Percentiles rank a stretch among this genome's conserved stretches.
Conservation (phyloP, 2,329 filamentous ascomycete species). For the Calonectria honghensis region DNA sequence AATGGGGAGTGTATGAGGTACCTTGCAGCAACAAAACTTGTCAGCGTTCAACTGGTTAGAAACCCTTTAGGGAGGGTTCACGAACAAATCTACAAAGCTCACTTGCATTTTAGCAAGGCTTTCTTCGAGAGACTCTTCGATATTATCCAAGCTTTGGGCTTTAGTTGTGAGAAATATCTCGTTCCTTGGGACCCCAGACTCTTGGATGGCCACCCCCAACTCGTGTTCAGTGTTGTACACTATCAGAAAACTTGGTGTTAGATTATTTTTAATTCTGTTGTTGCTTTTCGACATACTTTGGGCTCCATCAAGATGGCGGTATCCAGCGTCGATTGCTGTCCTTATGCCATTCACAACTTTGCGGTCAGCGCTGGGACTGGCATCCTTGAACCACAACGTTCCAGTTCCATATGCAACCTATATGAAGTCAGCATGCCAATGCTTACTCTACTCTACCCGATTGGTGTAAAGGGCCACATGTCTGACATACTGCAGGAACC, state of each 20-base stretch:
- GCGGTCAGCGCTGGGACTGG: not conserved
- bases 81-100: not conserved
- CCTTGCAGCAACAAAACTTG: not conserved
- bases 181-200: conserved; percentile 19
- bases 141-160: conserved; percentile 1
- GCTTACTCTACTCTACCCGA: not conserved
- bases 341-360: conserved; percentile 16
- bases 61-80: not conserved
- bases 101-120: not conserved
- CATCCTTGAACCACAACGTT: conserved; percentile 19
- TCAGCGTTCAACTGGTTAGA: not conserved
- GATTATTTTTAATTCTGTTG: not conserved
- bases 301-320: conserved; percentile 38
- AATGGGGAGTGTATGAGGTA: conserved; percentile 18
- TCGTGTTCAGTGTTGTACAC: conserved; percentile 31
- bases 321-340: conserved; percentile 28
- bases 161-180: conserved; percentile 35
- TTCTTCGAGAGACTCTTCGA: not conserved
- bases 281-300: conserved; percentile 19
- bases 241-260: not conserved
- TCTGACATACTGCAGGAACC: not conserved
- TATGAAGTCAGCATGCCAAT: not conserved
- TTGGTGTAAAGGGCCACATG: not conserved
- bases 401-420: conserved; percentile 19
- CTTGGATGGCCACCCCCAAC: conserved; percentile 23